A percentile compares a stretch with the other conserved stretches of the same genome.
Conservation (phyloP, 306 rosid genomes). For the Casuarina equisetifolia region DNA sequence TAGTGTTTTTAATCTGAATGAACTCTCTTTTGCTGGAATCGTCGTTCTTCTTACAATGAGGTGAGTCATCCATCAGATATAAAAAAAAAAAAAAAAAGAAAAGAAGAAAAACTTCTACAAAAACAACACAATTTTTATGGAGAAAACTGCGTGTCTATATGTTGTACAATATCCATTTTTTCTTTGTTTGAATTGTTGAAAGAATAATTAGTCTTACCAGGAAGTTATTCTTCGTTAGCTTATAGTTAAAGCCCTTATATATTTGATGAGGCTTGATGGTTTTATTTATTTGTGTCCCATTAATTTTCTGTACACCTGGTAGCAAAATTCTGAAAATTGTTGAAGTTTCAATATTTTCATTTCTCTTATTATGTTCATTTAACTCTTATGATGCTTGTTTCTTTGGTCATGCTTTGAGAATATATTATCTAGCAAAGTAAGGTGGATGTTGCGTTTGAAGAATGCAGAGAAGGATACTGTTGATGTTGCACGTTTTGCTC, state of each 20-base stretch:
- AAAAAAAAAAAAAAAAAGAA: too few relatives aligned
- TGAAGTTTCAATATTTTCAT: neutral
- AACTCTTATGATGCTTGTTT: neutral
- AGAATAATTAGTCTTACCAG: neutral
- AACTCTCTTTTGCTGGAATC: constrained; percentile 50
- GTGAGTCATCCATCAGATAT: constrained; percentile 38
- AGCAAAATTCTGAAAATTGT: neutral
- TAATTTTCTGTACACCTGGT: neutral
- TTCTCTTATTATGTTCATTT: neutral
- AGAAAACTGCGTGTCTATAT: neutral
- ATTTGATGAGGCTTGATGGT: neutral
- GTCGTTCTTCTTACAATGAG: constrained; percentile 49
- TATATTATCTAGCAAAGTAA: constrained; percentile 22
- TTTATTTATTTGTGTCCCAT: neutral
- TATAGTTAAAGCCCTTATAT: neutral
- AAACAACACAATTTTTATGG: constrained; percentile 6
- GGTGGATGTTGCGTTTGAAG: constrained; percentile 39
- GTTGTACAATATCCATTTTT: neutral
- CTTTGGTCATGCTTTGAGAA: neutral
- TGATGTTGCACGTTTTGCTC: constrained; percentile 83
- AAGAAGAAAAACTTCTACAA: neutral
- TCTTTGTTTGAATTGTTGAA: neutral
- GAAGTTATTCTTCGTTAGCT: neutral
- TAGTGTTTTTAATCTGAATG: constrained; percentile 12
- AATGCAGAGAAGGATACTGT: constrained; percentile 56